Base-by-base conservation (phyloP, 2,329 filamentous ascomycete genomes). In the Basipetospora sp. region DNA sequence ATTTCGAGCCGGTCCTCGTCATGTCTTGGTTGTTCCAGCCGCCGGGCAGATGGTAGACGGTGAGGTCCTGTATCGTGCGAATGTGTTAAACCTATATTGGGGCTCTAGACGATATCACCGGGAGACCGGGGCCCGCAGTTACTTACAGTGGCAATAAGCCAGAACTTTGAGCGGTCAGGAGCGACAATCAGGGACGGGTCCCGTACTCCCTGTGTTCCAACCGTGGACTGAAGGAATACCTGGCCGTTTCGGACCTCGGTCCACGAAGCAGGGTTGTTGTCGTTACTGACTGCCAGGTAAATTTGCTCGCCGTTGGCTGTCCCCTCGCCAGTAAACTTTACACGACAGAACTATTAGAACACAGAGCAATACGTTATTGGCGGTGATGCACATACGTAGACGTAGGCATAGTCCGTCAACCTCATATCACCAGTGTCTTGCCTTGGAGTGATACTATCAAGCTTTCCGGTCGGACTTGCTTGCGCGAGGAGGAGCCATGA, bases 151-250 rank as follows among this genome's bases (percentile, higher is more conserved):
- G 59, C 59, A 13, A 63, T 48, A 13, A 62, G 42, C 38, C 50
- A 62, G 42, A 61, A 60, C 11, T 46, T 58, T 31, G 51, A 50
- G 2, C 58, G 57, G 28, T 62, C 55, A 2, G 43, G 48, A 14
- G 55, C 56, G n/a, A 58, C 54, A 10, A 63, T 60, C 16, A 63
- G 45, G 42, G 60, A 62, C 3, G 60, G 60, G 40, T 63, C 59
- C 15, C 60, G 51, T 5, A 62, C 44, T 10, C 60, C 60, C 28
- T 47, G 56, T 3, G 58, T 61, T 22, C 60, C 60, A 31, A 53
- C 35, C 0, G 49, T 56, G 1, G 60, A 62, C 2, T 50, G 52
- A 17, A 62, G 45, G 8, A 56, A 48, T 0, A 59, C 55, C 27
- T 58, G 47, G 4, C 54, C 57, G 11, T 48, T 48, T 40, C 62